These are phyloP conservation scores for Fusarium miscanthi DNA, from an alignment of 2,329 filamentous ascomycete genomes.

Conservation along the genomic window DNA sequence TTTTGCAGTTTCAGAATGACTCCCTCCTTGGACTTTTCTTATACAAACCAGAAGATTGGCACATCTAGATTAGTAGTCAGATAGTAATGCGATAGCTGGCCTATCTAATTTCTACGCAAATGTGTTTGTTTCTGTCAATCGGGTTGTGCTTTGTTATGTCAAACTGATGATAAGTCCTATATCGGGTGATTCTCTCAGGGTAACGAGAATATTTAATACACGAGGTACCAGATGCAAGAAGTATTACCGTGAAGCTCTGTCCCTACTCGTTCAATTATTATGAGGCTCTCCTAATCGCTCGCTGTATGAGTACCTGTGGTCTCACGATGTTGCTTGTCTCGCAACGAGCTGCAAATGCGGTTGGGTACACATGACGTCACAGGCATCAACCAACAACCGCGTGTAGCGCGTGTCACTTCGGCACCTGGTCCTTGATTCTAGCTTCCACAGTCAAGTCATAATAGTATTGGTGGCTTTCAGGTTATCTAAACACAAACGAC, in stretches of 20 bases:
- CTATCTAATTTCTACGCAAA: conserved; percentile 4
- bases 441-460: background rate
- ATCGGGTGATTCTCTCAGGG: background rate
- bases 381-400: conserved; percentile 5
- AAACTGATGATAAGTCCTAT: background rate
- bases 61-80: conserved; percentile 1
- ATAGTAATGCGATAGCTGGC: conserved; percentile 40
- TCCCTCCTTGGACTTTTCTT: background rate
- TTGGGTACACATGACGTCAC: conserved; percentile 18
- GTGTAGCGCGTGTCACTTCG: conserved; percentile 17
- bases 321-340: background rate
- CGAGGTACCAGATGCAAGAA: background rate
- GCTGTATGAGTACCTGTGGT: background rate
- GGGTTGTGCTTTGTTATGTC: background rate
- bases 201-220: background rate
- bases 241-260: background rate
- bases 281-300: too few species aligned
- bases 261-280: background rate
- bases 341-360: too few species aligned
- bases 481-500: background rate
- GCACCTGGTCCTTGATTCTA: conserved; percentile 4
- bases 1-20: conserved; percentile 13
- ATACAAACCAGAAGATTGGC: conserved; percentile 10
- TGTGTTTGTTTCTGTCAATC: background rate
- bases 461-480: background rate